phyloP scores from a whole-genome alignment of 169 alveolate species.

The Cryptosporidium xiaoi region DNA sequence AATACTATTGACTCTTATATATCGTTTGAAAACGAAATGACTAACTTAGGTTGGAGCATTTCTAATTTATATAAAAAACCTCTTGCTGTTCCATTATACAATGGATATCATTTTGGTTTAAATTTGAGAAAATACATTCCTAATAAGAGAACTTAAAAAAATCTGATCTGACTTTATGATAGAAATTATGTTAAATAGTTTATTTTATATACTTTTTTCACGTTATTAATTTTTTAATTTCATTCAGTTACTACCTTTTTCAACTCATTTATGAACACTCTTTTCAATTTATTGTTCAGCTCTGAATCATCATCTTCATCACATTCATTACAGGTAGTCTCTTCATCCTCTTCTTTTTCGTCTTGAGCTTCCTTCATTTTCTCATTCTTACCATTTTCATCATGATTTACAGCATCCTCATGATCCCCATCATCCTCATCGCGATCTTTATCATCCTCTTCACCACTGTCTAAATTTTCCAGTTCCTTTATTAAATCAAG shows the following conservation, averaged over 20 bases:
- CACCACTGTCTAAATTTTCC: too few species aligned
- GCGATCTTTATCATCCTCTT: neutral
- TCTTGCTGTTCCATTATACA: conserved; percentile 22
- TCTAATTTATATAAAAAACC: conserved; percentile 28
- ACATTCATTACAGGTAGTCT: too few species aligned
- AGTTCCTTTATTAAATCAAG: too few species aligned
- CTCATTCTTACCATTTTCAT: neutral
- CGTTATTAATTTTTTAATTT: too few species aligned
- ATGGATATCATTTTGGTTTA: conserved; percentile 23
- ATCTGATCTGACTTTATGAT: neutral
- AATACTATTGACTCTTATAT: neutral
- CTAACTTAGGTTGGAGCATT: conserved; percentile 11
- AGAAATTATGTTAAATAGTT: neutral
- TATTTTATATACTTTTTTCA: neutral
- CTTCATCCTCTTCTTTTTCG: neutral
- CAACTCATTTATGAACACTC: neutral
- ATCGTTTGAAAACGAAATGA: conserved; percentile 36
- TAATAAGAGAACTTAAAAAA: neutral
- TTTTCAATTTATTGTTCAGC: neutral
- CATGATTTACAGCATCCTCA: neutral
- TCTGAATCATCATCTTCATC: neutral
- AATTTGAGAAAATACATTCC: conserved; percentile 40
- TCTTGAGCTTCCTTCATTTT: neutral
- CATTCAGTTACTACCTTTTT: neutral
- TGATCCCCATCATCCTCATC: too few species aligned